phyloP scores from a whole-genome alignment of 1,139 yeast genomes.

The Scheffersomyces quercinus region DNA sequence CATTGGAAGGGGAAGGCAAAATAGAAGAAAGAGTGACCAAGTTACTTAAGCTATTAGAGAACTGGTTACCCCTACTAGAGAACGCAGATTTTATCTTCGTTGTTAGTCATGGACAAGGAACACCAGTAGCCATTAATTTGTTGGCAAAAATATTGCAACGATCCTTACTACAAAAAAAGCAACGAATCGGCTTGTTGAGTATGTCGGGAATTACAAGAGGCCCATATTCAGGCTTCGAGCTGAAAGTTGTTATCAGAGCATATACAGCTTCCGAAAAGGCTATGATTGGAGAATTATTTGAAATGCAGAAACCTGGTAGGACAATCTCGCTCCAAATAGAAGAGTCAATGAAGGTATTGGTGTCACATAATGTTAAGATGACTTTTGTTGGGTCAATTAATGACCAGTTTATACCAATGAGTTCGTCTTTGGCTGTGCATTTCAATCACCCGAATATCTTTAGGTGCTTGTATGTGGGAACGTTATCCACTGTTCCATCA shows the following conservation, averaged over 20 bases:
- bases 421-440: conserved; percentile 45
- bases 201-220: conserved; percentile 50
- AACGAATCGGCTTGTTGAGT: conserved; percentile 42
- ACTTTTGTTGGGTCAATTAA: conserved; percentile 48
- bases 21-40: conserved; percentile 41
- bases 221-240: conserved; percentile 43
- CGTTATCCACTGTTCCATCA: conserved; percentile 25
- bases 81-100: conserved; percentile 45
- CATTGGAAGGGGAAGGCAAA: conserved; percentile 55
- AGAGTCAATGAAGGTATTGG: conserved; percentile 32
- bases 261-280: conserved; percentile 49
- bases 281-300: conserved; percentile 49
- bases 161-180: conserved; percentile 7
- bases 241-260: conserved; percentile 49
- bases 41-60: conserved; percentile 35
- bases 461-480: conserved; percentile 37
- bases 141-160: conserved; percentile 31
- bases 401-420: conserved; percentile 48
- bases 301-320: conserved; percentile 41
- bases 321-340: conserved; percentile 30
- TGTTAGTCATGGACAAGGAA: conserved; percentile 48
- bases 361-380: conserved; percentile 47
- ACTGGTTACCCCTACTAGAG: conserved; percentile 41
- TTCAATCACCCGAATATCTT: conserved; percentile 55
- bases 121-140: conserved; percentile 46